A percentile compares a stretch with the other conserved stretches of the same genome.
These are phyloP conservation scores for Persicaria maculosa DNA, from an alignment of 148 eudicot genomes.

Conservation along the genomic window DNA sequence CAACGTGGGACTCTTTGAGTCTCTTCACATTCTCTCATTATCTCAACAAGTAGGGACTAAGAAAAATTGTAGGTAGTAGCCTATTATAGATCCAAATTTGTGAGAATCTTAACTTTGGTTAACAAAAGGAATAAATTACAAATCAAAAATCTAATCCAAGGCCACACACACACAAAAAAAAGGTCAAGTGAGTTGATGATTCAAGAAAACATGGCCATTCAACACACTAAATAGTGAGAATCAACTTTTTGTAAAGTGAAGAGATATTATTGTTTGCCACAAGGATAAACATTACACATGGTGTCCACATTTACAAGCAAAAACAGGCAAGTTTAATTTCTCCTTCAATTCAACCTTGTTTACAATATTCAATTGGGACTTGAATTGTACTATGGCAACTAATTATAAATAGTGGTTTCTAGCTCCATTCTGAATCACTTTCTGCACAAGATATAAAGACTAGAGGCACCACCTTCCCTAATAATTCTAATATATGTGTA, in stretches of 20 bases:
- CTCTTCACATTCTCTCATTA: no score
- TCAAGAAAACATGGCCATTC: background rate
- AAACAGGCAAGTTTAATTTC: background rate
- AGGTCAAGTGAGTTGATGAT: background rate
- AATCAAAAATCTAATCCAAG: constrained; percentile 1
- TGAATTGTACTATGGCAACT: background rate
- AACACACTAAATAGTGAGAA: constrained; percentile 1
- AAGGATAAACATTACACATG: background rate
- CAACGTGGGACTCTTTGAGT: no score
- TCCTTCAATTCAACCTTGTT: background rate
- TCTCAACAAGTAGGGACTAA: background rate
- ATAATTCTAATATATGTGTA: background rate
- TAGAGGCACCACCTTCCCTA: background rate
- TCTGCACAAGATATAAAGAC: constrained; percentile 5
- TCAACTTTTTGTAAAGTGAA: constrained; percentile 3
- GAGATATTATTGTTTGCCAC: constrained; percentile 2
- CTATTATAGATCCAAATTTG: background rate
- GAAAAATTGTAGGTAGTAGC: background rate
- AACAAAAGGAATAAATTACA: background rate
- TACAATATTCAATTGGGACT: background rate
- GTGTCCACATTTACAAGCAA: constrained; percentile 2
- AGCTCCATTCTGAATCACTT: background rate
- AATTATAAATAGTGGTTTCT: background rate
- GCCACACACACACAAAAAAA: background rate
- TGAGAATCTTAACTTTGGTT: background rate